Evolutionary conservation across 345 rosid species (phyloP).

Genomic region (Excoecaria cochinchinensis): DNA sequence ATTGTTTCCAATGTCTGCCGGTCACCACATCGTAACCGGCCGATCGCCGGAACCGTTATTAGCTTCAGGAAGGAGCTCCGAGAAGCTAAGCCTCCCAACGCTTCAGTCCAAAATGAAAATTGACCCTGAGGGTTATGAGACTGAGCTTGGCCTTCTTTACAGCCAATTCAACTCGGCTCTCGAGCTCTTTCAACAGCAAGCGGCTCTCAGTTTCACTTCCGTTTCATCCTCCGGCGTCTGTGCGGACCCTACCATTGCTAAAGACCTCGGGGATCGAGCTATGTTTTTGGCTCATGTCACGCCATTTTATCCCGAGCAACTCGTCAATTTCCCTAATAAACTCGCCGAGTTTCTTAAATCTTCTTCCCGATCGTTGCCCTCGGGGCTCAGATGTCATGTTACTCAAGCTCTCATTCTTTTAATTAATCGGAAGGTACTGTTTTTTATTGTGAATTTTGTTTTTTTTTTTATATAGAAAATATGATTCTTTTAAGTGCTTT

Average conservation of each 20-base stretch:
- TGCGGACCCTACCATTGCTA: constrained; percentile 62
- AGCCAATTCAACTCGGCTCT: constrained; percentile 77
- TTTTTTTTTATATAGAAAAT: too few relatives aligned
- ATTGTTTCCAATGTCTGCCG: constrained; percentile 26
- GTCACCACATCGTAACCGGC: constrained; percentile 4
- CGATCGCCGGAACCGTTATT: constrained; percentile 51
- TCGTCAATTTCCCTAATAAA: constrained; percentile 57
- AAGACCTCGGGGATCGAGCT: constrained; percentile 77
- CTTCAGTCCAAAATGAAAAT: constrained; percentile 83
- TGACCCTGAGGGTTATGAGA: constrained; percentile 82
- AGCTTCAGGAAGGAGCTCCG: constrained; percentile 78
- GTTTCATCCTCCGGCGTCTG: constrained; percentile 47
- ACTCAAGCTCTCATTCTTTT: constrained; percentile 78
- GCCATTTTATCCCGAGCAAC: constrained; percentile 70
- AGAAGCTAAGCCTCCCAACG: constrained; percentile 60
- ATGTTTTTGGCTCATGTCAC: constrained; percentile 80
- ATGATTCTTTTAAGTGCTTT: neutral
- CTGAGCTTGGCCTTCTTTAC: constrained; percentile 65
- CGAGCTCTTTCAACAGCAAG: constrained; percentile 79
- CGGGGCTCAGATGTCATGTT: constrained; percentile 72
- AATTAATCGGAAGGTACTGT: constrained; percentile 57
- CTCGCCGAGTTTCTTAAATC: constrained; percentile 70
- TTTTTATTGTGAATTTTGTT: neutral
- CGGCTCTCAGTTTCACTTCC: constrained; percentile 69
- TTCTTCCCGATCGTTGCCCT: constrained; percentile 61